phyloP scores from a whole-genome alignment of 2,329 filamentous ascomycete genomes.

The Aspergillus persii region DNA sequence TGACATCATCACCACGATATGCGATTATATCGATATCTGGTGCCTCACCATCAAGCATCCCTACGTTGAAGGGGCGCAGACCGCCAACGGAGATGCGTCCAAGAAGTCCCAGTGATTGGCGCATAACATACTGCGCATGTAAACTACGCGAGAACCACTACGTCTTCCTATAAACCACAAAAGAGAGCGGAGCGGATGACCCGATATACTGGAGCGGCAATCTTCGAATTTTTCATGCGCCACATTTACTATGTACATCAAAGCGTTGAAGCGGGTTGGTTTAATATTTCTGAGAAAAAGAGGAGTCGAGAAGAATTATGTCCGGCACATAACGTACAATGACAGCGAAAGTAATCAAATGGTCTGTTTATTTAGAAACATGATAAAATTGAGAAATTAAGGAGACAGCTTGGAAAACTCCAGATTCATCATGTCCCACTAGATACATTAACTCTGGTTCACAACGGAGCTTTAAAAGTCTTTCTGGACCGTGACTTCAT shows the following conservation, averaged over 20 bases:
- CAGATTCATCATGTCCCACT: too few species aligned
- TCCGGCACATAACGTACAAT: background rate
- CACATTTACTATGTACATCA: background rate
- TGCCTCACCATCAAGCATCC: conserved; percentile 95
- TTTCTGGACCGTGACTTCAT: too few species aligned
- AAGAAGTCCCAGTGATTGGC: conserved; percentile 28
- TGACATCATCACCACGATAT: conserved; percentile 95
- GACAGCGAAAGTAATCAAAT: background rate
- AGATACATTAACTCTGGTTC: too few species aligned
- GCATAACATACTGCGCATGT: conserved; percentile 6
- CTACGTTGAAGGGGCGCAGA: conserved; percentile 45
- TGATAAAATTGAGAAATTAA: too few species aligned
- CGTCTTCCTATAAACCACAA: background rate
- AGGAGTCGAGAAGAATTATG: background rate
- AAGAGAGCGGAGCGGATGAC: background rate
- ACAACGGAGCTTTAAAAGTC: too few species aligned
- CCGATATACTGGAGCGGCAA: background rate
- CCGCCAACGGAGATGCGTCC: conserved; percentile 21
- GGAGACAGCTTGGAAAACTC: too few species aligned
- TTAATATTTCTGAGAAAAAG: background rate
- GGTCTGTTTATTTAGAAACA: too few species aligned
- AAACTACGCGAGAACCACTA: conserved; percentile 12
- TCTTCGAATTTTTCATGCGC: background rate
- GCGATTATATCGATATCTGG: conserved; percentile 97
- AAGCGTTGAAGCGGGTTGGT: conserved; percentile 4